Evolutionary conservation across 208 protist species (phyloP).

Genomic region (Porcisia deanei): DNA sequence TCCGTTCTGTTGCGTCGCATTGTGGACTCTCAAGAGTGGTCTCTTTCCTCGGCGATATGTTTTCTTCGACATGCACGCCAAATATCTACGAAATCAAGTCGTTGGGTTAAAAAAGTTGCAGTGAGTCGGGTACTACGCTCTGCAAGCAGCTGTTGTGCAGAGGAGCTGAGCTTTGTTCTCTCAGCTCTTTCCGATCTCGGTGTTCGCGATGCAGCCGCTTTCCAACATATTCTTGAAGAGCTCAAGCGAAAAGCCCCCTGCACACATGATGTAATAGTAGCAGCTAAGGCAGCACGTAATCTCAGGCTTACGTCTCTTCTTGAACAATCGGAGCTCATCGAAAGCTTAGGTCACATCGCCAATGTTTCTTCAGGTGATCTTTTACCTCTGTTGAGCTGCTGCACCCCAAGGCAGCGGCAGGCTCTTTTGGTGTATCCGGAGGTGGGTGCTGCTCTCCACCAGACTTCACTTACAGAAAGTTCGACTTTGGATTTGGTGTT

Average conservation of each 20-base stretch:
- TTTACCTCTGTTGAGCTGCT: constrained; percentile 17
- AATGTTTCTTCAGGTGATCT: constrained; percentile 13
- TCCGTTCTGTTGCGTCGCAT: constrained; percentile 3
- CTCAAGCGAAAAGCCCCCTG: constrained; percentile 7
- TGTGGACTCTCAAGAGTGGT: constrained; percentile 7
- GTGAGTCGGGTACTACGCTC: not conserved
- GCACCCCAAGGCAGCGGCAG: constrained; percentile 17
- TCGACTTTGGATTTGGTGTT: constrained; percentile 12
- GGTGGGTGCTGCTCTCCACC: not conserved
- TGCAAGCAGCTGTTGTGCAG: constrained; percentile 1
- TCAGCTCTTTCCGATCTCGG: constrained; percentile 17
- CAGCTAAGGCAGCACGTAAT: constrained; percentile 16
- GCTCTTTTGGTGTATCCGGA: constrained; percentile 3
- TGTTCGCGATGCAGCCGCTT: constrained; percentile 24
- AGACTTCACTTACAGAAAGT: not conserved
- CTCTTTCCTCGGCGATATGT: constrained; percentile 6
- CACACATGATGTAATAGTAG: constrained; percentile 10
- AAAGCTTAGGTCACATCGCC: constrained; percentile 1
- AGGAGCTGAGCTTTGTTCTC: constrained; percentile 20
- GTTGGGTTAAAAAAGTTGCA: constrained; percentile 5
- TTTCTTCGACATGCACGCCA: constrained; percentile 10
- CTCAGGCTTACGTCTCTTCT: constrained; percentile 20
- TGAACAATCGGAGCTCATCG: constrained; percentile 8
- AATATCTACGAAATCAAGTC: constrained; percentile 1
- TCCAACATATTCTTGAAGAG: constrained; percentile 20